Evolutionary conservation across 768 basidiomycete genomes (phyloP).

Genomic region (Tulasnella sp.): DNA sequence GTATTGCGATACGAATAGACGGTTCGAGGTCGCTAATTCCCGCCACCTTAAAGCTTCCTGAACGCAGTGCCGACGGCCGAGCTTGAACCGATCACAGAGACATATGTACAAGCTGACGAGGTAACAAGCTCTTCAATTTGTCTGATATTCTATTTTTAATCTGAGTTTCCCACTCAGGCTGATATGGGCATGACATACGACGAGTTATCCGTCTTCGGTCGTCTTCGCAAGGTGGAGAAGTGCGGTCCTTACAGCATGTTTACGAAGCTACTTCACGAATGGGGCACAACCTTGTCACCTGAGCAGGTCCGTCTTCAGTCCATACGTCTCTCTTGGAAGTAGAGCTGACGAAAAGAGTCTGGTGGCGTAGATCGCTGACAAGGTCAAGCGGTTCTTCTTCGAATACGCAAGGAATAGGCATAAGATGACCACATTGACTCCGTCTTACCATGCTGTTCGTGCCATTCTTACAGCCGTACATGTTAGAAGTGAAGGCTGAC

Average conservation of each 20-base stretch:
- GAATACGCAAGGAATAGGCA: constrained; percentile 95
- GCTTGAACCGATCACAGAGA: constrained; percentile 89
- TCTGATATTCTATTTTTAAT: no score
- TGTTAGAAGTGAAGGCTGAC: not conserved
- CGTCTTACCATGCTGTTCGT: constrained; percentile 87
- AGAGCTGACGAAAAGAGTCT: not conserved
- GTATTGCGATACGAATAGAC: constrained; percentile 27
- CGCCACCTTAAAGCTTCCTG: constrained; percentile 60
- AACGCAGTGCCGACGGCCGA: constrained; percentile 93
- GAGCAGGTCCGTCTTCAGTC: constrained; percentile 51
- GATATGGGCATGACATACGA: constrained; percentile 99
- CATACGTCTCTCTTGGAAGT: not conserved
- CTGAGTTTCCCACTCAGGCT: constrained; percentile 45
- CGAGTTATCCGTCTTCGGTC: constrained; percentile 88
- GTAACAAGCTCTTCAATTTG: constrained; percentile 39
- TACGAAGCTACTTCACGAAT: constrained; percentile 89
- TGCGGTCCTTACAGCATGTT: constrained; percentile 98
- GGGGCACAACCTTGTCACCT: constrained; percentile 84
- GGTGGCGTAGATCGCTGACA: constrained; percentile 74
- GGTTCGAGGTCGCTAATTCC: not conserved
- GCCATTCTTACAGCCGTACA: not conserved
- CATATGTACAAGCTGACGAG: constrained; percentile 94
- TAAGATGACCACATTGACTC: constrained; percentile 97
- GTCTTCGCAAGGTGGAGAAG: constrained; percentile 93
- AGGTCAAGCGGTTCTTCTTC: constrained; percentile 96